These are phyloP conservation scores for Rhipidocladum racemiflorum DNA, from an alignment of 176 grass and related monocot genomes.

Conservation along the genomic window DNA sequence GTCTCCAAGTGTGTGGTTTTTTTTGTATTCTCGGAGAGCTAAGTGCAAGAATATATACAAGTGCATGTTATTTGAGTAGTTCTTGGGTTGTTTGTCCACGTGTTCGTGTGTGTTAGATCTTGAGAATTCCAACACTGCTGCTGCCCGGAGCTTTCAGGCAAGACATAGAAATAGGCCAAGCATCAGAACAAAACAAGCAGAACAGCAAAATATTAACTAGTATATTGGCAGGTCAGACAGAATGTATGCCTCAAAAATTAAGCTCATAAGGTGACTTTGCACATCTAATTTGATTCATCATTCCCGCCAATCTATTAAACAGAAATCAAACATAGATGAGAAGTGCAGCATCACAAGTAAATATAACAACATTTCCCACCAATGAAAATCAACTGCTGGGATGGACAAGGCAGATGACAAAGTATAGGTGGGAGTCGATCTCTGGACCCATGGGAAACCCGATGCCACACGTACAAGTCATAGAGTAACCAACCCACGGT, in stretches of 20 bases:
- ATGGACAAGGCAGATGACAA: constrained; percentile 43
- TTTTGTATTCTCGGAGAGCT: too few species aligned
- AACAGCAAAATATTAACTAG: neutral
- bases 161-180: neutral
- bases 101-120: too few species aligned
- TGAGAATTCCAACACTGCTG: too few species aligned
- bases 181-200: neutral
- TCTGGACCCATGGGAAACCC: constrained; percentile 35
- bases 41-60: too few species aligned
- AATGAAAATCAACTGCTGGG: constrained; percentile 55
- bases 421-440: constrained; percentile 38
- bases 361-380: neutral
- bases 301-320: neutral
- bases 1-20: too few species aligned
- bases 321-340: neutral
- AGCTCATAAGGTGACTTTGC: constrained; percentile 36
- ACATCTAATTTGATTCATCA: constrained; percentile 75
- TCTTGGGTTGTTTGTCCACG: too few species aligned
- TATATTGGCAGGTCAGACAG: constrained; percentile 29
- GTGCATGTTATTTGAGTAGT: too few species aligned
- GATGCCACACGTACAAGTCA: constrained; percentile 4
- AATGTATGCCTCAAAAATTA: constrained; percentile 56
- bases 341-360: neutral
- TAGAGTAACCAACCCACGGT: constrained; percentile 25
- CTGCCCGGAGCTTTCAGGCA: neutral